Evolutionary conservation across 2,329 filamentous ascomycete species (phyloP).

Genomic region (Pseudogymnoascus sp.): DNA sequence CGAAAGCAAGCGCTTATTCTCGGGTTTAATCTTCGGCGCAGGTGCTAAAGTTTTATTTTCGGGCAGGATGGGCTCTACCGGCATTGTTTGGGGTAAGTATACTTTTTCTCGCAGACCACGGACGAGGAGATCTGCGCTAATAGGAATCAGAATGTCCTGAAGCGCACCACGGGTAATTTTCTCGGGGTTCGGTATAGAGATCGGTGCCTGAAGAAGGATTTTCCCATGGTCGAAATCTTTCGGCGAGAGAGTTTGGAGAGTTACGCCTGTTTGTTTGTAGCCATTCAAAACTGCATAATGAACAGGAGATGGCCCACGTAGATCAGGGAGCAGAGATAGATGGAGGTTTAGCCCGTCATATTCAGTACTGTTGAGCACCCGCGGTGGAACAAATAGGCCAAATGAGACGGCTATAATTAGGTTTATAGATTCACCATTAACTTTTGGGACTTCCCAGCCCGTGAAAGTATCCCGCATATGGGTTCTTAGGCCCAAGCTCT

Average conservation of each 20-base stretch:
- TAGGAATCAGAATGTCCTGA: slow-evolving; percentile 45
- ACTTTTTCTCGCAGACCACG: slow-evolving; percentile 51
- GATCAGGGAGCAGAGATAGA: slow-evolving; percentile 79
- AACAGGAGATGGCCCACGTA: slow-evolving; percentile 78
- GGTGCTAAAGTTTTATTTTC: slow-evolving; percentile 33
- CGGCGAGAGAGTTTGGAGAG: slow-evolving; percentile 77
- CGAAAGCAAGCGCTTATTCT: slow-evolving; percentile 57
- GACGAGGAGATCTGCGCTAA: slow-evolving; percentile 65
- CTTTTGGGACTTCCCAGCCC: slow-evolving; percentile 60
- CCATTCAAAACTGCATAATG: slow-evolving; percentile 69
- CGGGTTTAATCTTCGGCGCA: slow-evolving; percentile 65
- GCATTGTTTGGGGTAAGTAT: slow-evolving; percentile 48
- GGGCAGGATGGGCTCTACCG: slow-evolving; percentile 21
- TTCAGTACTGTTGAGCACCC: slow-evolving; percentile 58
- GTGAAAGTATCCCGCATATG: slow-evolving; percentile 77
- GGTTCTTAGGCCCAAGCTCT: slow-evolving; percentile 48
- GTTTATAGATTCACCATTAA: slow-evolving; percentile 46
- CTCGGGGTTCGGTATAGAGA: slow-evolving; percentile 42
- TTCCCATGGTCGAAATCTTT: slow-evolving; percentile 68
- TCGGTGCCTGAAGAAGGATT: slow-evolving; percentile 58
- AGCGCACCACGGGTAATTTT: slow-evolving; percentile 42
- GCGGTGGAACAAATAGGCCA: slow-evolving; percentile 74
- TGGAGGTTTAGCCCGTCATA: slow-evolving; percentile 93
- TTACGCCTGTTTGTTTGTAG: slow-evolving; percentile 58
- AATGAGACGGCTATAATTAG: slow-evolving; percentile 90